Conservation (phyloP, 1,284 basidiomycete genomes). For the Amylostereum chailletii region DNA sequence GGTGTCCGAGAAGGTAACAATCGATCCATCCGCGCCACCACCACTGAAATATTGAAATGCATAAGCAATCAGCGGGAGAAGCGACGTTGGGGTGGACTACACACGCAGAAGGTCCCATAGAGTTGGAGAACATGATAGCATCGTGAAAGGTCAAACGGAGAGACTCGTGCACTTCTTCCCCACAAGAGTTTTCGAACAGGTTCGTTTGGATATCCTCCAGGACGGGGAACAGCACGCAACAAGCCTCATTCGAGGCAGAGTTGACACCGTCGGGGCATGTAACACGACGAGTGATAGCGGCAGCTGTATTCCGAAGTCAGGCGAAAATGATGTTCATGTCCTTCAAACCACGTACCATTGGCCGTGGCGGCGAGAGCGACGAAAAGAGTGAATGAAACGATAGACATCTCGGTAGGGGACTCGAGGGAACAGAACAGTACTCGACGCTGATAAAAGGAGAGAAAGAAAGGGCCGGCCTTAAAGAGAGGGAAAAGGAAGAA, state of each 20-base stretch:
- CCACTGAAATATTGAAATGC: not conserved
- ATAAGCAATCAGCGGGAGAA: not conserved
- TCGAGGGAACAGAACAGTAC: no score
- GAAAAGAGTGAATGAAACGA: not conserved
- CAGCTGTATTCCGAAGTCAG: conserved; percentile 2
- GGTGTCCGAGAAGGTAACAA: conserved; percentile 14
- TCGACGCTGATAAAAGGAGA: no score
- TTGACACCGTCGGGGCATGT: conserved; percentile 17
- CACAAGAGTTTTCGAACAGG: conserved; percentile 24
- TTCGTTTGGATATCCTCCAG: conserved; percentile 27
- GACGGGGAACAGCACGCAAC: conserved; percentile 28
- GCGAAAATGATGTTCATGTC: not conserved
- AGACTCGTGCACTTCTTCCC: conserved; percentile 21
- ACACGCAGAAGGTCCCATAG: not conserved
- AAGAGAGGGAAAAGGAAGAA: no score
- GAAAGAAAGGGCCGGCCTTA: no score
- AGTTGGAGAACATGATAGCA: conserved; percentile 17
- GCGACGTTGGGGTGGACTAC: not conserved
- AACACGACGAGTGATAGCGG: conserved; percentile 15
- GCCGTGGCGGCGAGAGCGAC: not conserved
- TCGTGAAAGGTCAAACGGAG: conserved; percentile 25
- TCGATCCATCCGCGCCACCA: conserved; percentile 14
- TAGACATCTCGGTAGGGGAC: not conserved
- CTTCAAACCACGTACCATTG: not conserved
- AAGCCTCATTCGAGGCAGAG: conserved; percentile 27